Evolutionary conservation across 495 filamentous ascomycete species (phyloP).

Genomic region (Podospora fimiseda): DNA sequence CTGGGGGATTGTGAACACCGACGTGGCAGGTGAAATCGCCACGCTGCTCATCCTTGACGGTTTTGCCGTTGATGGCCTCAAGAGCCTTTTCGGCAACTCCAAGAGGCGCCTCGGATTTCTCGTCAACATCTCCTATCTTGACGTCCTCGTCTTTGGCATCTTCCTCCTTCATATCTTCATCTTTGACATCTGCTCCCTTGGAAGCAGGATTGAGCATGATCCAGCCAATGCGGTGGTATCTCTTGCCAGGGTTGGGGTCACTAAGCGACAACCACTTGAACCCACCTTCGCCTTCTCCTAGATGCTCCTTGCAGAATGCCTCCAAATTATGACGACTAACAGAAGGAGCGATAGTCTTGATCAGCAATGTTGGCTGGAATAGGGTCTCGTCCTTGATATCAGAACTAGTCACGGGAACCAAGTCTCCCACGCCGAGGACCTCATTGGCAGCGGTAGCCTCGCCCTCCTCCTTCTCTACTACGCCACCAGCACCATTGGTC

Average conservation of each 20-base stretch:
- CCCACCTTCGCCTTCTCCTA: constrained; percentile 77
- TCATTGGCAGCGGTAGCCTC: constrained; percentile 86
- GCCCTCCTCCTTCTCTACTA: constrained; percentile 91
- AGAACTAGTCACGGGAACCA: constrained; percentile 70
- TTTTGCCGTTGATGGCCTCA: constrained; percentile 91
- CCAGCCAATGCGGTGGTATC: constrained; percentile 97
- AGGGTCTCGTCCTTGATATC: constrained; percentile 79
- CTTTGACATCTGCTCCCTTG: constrained; percentile 54
- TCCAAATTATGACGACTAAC: constrained; percentile 93
- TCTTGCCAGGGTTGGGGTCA: constrained; percentile 93
- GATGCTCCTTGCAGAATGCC: constrained; percentile 82
- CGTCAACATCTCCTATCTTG: constrained; percentile 45
- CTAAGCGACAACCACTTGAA: constrained; percentile 90
- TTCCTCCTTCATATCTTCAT: constrained; percentile 55
- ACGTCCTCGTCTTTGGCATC: neutral
- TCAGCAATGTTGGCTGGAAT: constrained; percentile 82
- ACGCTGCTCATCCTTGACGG: constrained; percentile 83
- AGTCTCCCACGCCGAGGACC: constrained; percentile 82
- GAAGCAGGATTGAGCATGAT: constrained; percentile 82
- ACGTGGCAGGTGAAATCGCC: constrained; percentile 98
- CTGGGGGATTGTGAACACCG: constrained; percentile 84
- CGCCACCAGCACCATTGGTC: constrained; percentile 76
- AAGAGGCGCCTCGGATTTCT: constrained; percentile 30
- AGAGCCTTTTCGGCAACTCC: constrained; percentile 76
- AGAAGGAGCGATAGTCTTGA: constrained; percentile 96